A percentile compares a stretch with the other conserved stretches of the same genome.
These are phyloP conservation scores for Ananas comosus DNA, from an alignment of 176 grass and related monocot species.

Conservation along the genomic window DNA sequence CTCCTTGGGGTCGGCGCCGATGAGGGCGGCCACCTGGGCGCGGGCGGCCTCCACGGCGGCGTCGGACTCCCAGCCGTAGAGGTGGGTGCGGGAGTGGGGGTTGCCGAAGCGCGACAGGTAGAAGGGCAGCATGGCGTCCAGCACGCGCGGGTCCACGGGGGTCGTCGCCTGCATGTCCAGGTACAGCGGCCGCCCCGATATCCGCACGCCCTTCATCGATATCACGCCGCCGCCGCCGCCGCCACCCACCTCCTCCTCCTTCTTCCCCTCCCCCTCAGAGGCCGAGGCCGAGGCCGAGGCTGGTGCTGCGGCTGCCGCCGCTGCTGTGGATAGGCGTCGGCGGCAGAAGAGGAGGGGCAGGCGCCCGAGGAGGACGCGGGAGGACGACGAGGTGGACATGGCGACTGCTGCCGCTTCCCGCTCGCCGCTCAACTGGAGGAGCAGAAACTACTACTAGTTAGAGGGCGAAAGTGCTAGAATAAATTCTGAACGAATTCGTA, in stretches of 20 bases:
- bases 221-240: too few species aligned
- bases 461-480: too few species aligned
- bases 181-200: slow-evolving; percentile 9
- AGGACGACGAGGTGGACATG: neutral
- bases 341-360: neutral
- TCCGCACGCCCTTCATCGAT: neutral
- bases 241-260: neutral
- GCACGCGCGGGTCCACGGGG: slow-evolving; percentile 12
- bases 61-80: slow-evolving; percentile 11
- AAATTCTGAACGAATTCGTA: too few species aligned
- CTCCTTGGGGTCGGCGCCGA: slow-evolving; percentile 6
- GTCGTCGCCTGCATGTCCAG: slow-evolving; percentile 20
- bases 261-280: too few species aligned
- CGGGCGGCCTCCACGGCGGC: slow-evolving; percentile 12
- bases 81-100: slow-evolving; percentile 11
- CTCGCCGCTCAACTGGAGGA: neutral
- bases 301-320: too few species aligned
- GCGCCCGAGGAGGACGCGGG: neutral
- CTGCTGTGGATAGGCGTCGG: neutral
- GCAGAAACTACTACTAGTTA: neutral
- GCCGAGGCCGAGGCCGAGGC: too few species aligned
- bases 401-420: neutral
- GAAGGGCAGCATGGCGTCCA: slow-evolving; percentile 13
- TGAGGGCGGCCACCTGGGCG: neutral
- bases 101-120: slow-evolving; percentile 13